phyloP scores from a whole-genome alignment of 2,329 filamentous ascomycete species.

The Penicillium sclerotigenum region DNA sequence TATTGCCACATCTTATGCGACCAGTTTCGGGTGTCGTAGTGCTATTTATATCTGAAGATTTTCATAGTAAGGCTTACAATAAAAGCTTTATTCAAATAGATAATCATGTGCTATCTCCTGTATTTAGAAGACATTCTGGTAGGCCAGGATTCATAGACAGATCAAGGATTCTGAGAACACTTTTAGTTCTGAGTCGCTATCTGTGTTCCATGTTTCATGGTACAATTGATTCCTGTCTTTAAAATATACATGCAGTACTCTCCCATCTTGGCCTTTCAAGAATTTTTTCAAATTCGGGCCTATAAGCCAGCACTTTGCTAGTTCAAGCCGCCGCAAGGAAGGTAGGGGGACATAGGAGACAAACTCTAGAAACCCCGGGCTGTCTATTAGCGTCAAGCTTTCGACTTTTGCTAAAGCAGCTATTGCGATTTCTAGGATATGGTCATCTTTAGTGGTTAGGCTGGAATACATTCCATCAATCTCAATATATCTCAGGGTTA shows the following conservation, averaged over 20 bases:
- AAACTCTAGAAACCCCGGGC: neutral
- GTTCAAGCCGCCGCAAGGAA: neutral
- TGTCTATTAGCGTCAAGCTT: neutral
- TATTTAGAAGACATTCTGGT: neutral
- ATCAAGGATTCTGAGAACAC: neutral
- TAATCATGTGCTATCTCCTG: neutral
- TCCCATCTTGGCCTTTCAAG: neutral
- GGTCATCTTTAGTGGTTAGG: neutral
- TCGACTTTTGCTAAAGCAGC: neutral
- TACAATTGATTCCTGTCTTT: neutral
- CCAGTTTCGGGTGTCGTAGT: neutral
- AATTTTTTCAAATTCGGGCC: neutral
- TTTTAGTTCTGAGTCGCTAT: neutral
- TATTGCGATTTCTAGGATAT: neutral
- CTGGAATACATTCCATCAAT: neutral
- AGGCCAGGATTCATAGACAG: neutral
- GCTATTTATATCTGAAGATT: neutral
- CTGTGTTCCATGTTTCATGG: neutral
- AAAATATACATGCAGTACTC: neutral
- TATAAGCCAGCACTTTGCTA: neutral
- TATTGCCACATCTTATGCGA: neutral
- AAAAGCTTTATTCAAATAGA: neutral
- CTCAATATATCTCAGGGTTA: neutral
- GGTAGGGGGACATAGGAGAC: neutral
- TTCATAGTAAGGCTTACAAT: no score